Base-by-base conservation (phyloP, 495 filamentous ascomycete genomes). In the Penicillium argentinense region DNA sequence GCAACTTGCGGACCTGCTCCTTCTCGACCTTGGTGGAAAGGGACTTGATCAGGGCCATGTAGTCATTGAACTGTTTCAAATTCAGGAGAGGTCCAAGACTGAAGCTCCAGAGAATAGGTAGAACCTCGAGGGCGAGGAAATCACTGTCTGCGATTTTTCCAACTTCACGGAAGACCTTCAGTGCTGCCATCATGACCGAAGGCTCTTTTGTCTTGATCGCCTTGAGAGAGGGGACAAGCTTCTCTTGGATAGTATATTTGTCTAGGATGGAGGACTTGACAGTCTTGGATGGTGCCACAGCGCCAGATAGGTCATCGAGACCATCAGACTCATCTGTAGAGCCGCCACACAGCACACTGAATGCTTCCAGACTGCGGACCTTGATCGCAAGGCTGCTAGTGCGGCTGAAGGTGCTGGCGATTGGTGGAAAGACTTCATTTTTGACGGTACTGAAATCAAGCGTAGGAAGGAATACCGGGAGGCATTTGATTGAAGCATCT, bases 121-220 rank as follows among this genome's bases (percentile, higher is more conserved):
- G 69, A 22, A 95, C 81, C 42, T 97, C 92, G 72, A 93, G 79
- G 3, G 95, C 93, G 22, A 97, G 78, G 56, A 95, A 97, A n/a
- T 97, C 93, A 3, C 86, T 76, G 57, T 97, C 93, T 4, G 86
- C 91, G 19, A 89, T 73, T 17, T 74, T 78, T 5, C 93, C 90
- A 39, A 97, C 83, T 43, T 95, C 83, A 22, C 75, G 78, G 53
- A 97, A 83, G 9, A 97, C 90, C 19, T 82, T 80, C 14, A 97
- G 75, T 0, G 90, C 88, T 1, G 93, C 91, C 81, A 97, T 92
- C 87, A 96, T 96, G 3, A 98, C 93, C 2, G 89, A 91, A 0
- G 93, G 93, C 57, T 98, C 93, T 57, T 95, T 97, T 0, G 93
- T 98, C 63, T 97, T 97, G 64, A 98, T 97, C 1, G 73, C 89